Evolutionary conservation across 1,139 yeast species (phyloP).

Genomic region (Yamadazyma triangularis): DNA sequence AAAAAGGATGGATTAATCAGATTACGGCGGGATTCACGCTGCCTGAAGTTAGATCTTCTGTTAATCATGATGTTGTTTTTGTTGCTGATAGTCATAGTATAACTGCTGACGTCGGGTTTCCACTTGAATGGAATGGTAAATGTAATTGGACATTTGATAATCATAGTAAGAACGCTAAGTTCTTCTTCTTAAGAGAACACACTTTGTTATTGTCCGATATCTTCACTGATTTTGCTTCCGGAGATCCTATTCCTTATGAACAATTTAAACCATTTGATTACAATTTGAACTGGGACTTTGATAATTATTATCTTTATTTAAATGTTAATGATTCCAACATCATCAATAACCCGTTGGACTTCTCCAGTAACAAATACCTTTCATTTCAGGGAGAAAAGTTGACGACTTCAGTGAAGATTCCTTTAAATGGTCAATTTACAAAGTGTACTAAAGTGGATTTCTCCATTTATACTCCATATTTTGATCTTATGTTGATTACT

Average conservation of each 20-base stretch:
- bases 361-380: conserved; percentile 71
- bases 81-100: conserved; percentile 58
- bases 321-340: conserved; percentile 86
- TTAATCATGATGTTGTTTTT: conserved; percentile 79
- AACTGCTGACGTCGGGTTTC: conserved; percentile 58
- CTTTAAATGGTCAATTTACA: conserved; percentile 57
- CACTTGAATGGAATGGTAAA: conserved; percentile 77
- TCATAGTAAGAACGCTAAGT: conserved; percentile 46
- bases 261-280: conserved; percentile 69
- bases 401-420: conserved; percentile 46
- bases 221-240: conserved; percentile 71
- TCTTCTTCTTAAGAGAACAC: conserved; percentile 83
- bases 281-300: conserved; percentile 53
- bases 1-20: conserved; percentile 56
- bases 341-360: conserved; percentile 82
- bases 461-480: conserved; percentile 51
- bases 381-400: conserved; percentile 69
- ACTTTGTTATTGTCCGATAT: conserved; percentile 69
- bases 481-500: conserved; percentile 62
- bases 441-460: conserved; percentile 55
- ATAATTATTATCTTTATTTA: conserved; percentile 56
- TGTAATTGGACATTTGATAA: conserved; percentile 64
- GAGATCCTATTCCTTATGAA: conserved; percentile 70
- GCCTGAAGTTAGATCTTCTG: conserved; percentile 75
- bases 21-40: conserved; percentile 45